Conservation (phyloP, 192 early-diverging fungal genomes). For the Coemansia sp. region DNA sequence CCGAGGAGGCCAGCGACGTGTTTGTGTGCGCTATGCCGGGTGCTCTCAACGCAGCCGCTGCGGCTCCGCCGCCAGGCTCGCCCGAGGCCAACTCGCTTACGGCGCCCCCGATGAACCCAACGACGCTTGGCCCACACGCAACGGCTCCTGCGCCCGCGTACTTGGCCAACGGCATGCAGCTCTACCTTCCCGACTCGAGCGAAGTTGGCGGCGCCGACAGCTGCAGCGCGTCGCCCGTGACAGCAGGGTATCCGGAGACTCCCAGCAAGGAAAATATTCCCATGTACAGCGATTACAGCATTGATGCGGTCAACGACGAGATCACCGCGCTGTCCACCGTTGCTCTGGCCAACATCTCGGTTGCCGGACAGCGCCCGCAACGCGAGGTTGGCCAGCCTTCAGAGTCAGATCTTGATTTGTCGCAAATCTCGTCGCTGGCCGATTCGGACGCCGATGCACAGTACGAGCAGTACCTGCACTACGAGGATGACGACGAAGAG, state of each 20-base stretch:
- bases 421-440: slow-evolving; percentile 21
- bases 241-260: slow-evolving; percentile 34
- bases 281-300: slow-evolving; percentile 17
- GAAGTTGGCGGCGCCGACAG: slow-evolving; percentile 20
- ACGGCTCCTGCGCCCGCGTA: slow-evolving; percentile 4
- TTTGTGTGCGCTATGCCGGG: slow-evolving; percentile 2
- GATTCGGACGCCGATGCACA: slow-evolving; percentile 26
- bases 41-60: not conserved
- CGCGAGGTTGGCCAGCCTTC: not conserved
- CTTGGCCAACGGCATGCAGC: slow-evolving; percentile 19
- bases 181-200: slow-evolving; percentile 20
- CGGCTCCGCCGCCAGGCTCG: slow-evolving; percentile 9
- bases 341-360: not conserved
- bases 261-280: slow-evolving; percentile 52
- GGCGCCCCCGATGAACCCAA: slow-evolving; percentile 48
- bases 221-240: slow-evolving; percentile 26
- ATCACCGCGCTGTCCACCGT: not conserved
- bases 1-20: not conserved
- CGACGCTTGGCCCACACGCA: slow-evolving; percentile 15
- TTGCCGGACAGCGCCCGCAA: not conserved
- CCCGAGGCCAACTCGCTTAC: slow-evolving; percentile 38
- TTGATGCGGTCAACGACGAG: slow-evolving; percentile 1
- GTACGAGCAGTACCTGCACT: slow-evolving; percentile 26
- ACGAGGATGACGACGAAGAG: slow-evolving; percentile 51
- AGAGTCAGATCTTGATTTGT: slow-evolving; percentile 17